phyloP scores from a whole-genome alignment of 1,284 basidiomycete species.

The Ganoderma boninense region DNA sequence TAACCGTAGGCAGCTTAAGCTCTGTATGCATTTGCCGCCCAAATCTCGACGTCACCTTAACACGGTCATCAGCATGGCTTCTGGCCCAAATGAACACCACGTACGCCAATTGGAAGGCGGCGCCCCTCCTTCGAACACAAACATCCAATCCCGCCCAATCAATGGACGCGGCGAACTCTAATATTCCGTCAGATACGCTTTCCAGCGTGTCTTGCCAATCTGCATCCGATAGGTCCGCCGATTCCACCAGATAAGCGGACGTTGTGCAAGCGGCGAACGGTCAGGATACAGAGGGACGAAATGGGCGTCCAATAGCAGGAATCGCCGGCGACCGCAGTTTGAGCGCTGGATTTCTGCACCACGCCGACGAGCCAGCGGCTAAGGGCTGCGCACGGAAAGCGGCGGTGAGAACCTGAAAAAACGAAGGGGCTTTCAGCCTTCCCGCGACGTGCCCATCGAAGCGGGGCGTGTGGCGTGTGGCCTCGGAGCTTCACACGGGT shows the following conservation, averaged over 20 bases:
- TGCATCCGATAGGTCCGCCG: not conserved
- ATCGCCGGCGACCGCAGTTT: not conserved
- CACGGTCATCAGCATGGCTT: not conserved
- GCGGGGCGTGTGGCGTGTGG: not conserved
- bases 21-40: not conserved
- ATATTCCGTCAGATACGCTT: not conserved
- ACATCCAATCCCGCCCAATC: not conserved
- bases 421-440: not conserved
- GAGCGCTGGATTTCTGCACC: not conserved
- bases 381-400: not conserved
- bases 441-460: conserved; percentile 4
- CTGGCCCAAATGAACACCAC: not conserved
- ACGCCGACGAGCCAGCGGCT: not conserved
- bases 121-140: not conserved
- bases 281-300: not conserved
- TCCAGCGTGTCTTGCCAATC: not conserved
- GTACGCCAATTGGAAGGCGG: not conserved
- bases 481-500: conserved; percentile 1
- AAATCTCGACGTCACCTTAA: not conserved
- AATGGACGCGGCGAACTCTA: not conserved
- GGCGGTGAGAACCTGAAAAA: not conserved
- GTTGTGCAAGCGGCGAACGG: not conserved
- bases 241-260: not conserved
- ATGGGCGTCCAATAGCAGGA: not conserved
- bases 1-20: not conserved